These are phyloP conservation scores for Fusarium floridanum DNA, from an alignment of 2,329 filamentous ascomycete genomes.

Conservation along the genomic window DNA sequence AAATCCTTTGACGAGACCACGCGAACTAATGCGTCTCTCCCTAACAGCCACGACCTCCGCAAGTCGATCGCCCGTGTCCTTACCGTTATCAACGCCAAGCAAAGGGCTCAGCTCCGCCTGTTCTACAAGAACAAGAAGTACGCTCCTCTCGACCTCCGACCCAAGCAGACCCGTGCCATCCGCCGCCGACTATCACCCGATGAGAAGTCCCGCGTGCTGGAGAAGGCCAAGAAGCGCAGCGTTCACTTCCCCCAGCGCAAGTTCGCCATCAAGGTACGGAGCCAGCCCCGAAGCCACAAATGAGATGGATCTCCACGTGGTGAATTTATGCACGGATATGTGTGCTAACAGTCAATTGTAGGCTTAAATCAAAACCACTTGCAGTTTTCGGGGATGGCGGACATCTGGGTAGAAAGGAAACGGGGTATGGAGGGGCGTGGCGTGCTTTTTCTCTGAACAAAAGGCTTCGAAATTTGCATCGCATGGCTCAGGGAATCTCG, in stretches of 20 bases:
- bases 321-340: background rate
- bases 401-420: slow-evolving; percentile 52
- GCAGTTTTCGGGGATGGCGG: slow-evolving; percentile 44
- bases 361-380: slow-evolving; percentile 48
- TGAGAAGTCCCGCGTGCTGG: slow-evolving; percentile 85
- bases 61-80: slow-evolving; percentile 99
- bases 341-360: slow-evolving; percentile 38
- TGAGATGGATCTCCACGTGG: background rate
- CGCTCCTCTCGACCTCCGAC: slow-evolving; percentile 95
- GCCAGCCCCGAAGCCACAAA: background rate
- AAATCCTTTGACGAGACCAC: background rate
- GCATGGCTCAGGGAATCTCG: slow-evolving; percentile 55
- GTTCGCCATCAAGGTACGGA: slow-evolving; percentile 94
- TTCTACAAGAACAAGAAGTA: slow-evolving; percentile 99
- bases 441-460: slow-evolving; percentile 54
- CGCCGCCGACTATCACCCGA: slow-evolving; percentile 93
- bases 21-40: slow-evolving; percentile 37
- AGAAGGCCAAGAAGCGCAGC: slow-evolving; percentile 97
- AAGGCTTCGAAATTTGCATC: slow-evolving; percentile 54
- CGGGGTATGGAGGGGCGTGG: slow-evolving; percentile 53
- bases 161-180: slow-evolving; percentile 98
- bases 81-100: slow-evolving; percentile 99
- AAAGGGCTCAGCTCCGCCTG: slow-evolving; percentile 95
- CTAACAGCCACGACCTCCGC: slow-evolving; percentile 91
- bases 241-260: slow-evolving; percentile 98